Evolutionary conservation across 352 stramenopile species (phyloP), one percentile per base, ranked within the genome.

Genomic region (Aphanomyces stellatus): DNA sequence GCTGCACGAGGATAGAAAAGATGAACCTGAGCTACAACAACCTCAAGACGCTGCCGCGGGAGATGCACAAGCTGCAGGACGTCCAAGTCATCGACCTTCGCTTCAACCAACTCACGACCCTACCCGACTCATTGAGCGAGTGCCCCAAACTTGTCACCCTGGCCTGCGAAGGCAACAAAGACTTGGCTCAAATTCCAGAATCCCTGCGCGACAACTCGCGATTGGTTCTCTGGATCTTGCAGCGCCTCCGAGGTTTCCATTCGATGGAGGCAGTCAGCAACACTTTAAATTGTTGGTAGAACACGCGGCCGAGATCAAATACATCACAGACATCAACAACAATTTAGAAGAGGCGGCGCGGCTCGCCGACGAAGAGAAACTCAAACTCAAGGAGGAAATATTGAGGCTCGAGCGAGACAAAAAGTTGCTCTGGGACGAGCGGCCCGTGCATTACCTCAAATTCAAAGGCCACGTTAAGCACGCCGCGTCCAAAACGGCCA

Each of bases 211-310:
- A 76, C 68, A 90, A 87, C 65, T 90, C 81, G 8, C 77, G 78
- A 62, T 76, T 92, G 35, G 81, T 90, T 62, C 65, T 92, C 10
- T 92, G 83, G 83, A 89, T 92, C 72, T 28, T 92, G 79, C 71
- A 74, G 74, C 34, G 88, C 74, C n/a, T 75, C 87, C n/a, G 90
- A 90, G 75, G 60, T 67, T 19, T n/a, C n/a, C n/a, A n/a, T n/a
- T n/a, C n/a, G n/a, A n/a, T n/a, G n/a, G n/a, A n/a, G n/a, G n/a
- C n/a, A n/a, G n/a, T n/a, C n/a, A n/a, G n/a, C n/a, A n/a, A n/a
- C n/a, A n/a, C n/a, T n/a, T n/a, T n/a, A n/a, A n/a, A n/a, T n/a
- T n/a, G n/a, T n/a, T 0, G 17, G 59, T 59, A 67, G 74, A 72
- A 17, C 83, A 92, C 66, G 71, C 73, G 46, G 64, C 62, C 2